Base-by-base conservation (phyloP, 1,284 basidiomycete genomes). In the Afroboletus lepidellus region DNA sequence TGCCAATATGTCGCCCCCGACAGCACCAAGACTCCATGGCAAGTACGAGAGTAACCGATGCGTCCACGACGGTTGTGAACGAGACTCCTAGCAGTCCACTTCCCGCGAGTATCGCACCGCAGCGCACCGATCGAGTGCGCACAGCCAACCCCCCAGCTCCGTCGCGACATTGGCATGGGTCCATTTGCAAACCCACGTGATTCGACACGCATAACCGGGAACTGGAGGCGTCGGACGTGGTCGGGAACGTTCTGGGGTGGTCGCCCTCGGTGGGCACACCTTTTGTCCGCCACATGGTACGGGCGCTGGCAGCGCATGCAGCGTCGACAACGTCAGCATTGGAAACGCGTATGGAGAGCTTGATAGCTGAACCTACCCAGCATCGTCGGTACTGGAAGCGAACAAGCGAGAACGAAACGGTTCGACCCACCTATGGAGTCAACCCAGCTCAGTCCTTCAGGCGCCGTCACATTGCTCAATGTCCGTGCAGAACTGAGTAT, bases 241-340 rank as follows among this genome's bases (percentile, higher is more conserved):
- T n/a, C n/a, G n/a, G n/a, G n/a, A n/a, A n/a, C n/a, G n/a, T n/a
- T n/a, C n/a, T n/a, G n/a, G n/a, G n/a, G n/a, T n/a, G 73, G 0
- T 81, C 78, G 60, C 82, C 78, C 41, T 75, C 70, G 27, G 78
- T 76, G 2, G 89, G 69, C 73, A 84, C 18, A 93, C 74, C 64
- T 90, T 92, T 67, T 98, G 95, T 2, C 78, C 77, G 4, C 75
- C 79, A 33, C 92, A 77, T 1, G 80, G 75, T 2, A 98, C 92
- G 1, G 96, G 96, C 1, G 84, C 84, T 0, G 96, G 96, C 2
- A 99, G 78, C 3, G 85, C 81, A 64, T 95, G 85, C 27, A 97
- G 74, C 0, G 88, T 85, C 0, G 90, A 89, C 18, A 92, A 74
- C 2, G 90, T 79, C 11, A 92, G 71, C 13, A 93, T 73, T 56